A percentile compares a stretch with the other conserved stretches of the same genome.
These are phyloP conservation scores for Lentinula sp. DNA, from an alignment of 768 basidiomycete species.

Conservation along the genomic window DNA sequence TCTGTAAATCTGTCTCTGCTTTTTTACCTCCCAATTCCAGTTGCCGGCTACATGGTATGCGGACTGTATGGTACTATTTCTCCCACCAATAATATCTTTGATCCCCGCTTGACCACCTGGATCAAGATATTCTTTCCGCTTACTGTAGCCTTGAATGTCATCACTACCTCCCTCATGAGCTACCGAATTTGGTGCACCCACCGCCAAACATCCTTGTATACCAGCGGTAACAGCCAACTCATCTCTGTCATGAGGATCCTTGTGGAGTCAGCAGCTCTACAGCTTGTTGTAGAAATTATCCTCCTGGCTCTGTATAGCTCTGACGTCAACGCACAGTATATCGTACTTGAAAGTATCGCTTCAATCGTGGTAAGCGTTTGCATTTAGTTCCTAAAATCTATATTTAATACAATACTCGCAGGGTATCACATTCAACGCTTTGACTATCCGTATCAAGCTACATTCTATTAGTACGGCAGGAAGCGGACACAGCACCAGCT, in stretches of 20 bases:
- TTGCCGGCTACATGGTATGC: constrained; percentile 12
- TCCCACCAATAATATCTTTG: constrained; percentile 11
- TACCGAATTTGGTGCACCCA: constrained; percentile 13
- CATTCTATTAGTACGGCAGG: not conserved
- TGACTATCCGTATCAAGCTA: constrained; percentile 9
- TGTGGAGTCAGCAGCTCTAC: constrained; percentile 14
- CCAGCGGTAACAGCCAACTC: constrained; percentile 3
- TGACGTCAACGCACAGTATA: constrained; percentile 14
- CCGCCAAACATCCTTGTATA: constrained; percentile 7
- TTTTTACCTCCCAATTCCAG: constrained; percentile 1
- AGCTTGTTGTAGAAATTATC: constrained; percentile 13
- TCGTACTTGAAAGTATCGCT: constrained; percentile 12
- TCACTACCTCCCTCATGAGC: constrained; percentile 17
- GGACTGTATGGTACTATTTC: constrained; percentile 7
- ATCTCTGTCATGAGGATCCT: constrained; percentile 12
- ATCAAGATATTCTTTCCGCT: constrained; percentile 15
- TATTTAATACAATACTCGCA: not conserved
- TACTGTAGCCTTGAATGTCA: constrained; percentile 13
- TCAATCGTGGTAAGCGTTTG: constrained; percentile 9
- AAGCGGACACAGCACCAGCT: not conserved
- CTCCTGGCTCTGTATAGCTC: constrained; percentile 12
- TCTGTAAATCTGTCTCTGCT: not conserved
- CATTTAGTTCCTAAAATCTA: not conserved
- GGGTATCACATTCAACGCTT: constrained; percentile 11
- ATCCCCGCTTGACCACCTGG: constrained; percentile 10